phyloP scores from a whole-genome alignment of 2,329 filamentous ascomycete genomes.

The Neonectria faginata region DNA sequence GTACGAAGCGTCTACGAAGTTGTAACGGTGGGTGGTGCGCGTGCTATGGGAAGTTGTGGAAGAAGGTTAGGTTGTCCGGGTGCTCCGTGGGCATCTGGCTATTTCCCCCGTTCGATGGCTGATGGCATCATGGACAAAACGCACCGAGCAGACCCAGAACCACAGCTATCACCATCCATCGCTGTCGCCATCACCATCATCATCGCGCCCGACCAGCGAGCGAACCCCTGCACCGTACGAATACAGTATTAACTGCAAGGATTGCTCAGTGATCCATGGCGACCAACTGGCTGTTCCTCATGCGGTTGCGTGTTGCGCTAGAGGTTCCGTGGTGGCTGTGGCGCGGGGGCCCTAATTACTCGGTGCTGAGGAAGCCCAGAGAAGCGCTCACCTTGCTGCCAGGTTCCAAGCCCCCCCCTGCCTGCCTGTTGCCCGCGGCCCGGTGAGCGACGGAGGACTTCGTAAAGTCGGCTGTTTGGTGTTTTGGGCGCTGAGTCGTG shows the following conservation, averaged over 20 bases:
- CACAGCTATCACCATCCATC: too few relatives aligned
- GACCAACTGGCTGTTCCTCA: neutral
- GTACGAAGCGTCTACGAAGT: neutral
- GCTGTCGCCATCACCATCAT: too few relatives aligned
- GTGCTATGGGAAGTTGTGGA: neutral
- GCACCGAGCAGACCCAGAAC: slow-evolving; percentile 8
- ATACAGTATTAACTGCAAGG: neutral
- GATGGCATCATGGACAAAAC: slow-evolving; percentile 28
- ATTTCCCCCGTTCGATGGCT: slow-evolving; percentile 8
- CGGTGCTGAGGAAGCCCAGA: slow-evolving; percentile 21
- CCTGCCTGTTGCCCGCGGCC: neutral
- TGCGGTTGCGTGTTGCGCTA: neutral
- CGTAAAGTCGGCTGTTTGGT: slow-evolving; percentile 1
- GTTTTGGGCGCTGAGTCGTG: neutral
- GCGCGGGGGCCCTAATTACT: too few relatives aligned
- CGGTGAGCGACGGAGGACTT: slow-evolving; percentile 22
- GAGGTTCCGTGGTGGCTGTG: too few relatives aligned
- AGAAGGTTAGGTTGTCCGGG: neutral
- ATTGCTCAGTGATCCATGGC: neutral
- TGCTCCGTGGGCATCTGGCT: slow-evolving; percentile 8
- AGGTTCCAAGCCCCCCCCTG: neutral
- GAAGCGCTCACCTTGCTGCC: slow-evolving; percentile 20
- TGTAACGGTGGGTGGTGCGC: neutral
- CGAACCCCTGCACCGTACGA: neutral
- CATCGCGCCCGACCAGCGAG: neutral